Percentiles rank a stretch among this genome's conserved stretches.
phyloP scores from a whole-genome alignment of 2,329 filamentous ascomycete genomes.

The Capronia americana region DNA sequence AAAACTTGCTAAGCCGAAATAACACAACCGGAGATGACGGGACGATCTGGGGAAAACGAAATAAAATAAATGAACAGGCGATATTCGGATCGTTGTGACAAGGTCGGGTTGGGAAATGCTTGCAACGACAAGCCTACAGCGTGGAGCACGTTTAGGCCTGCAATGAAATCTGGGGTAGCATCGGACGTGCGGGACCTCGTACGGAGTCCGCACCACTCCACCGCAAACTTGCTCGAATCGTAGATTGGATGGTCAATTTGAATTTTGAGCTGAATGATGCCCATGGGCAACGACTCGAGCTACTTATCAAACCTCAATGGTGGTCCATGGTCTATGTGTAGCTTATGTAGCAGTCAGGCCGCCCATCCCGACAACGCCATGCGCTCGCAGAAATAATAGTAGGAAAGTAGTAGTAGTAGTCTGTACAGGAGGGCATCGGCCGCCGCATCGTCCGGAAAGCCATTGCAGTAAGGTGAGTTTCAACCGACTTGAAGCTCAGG shows the following conservation, averaged over 20 bases:
- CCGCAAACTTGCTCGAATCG: neutral
- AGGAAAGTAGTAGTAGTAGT: neutral
- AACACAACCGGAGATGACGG: neutral
- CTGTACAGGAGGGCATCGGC: neutral
- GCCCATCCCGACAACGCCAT: slow-evolving; percentile 6
- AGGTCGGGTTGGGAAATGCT: neutral
- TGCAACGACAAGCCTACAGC: neutral
- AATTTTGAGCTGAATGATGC: slow-evolving; percentile 1
- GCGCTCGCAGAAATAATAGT: neutral
- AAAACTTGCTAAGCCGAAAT: neutral
- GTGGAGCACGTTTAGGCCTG: neutral
- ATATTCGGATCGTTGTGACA: neutral
- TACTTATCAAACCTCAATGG: neutral
- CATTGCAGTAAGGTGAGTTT: neutral
- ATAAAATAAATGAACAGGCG: neutral
- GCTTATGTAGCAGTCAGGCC: slow-evolving; percentile 3
- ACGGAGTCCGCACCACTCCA: neutral
- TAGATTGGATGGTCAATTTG: neutral
- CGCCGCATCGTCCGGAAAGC: neutral
- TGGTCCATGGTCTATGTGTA: neutral
- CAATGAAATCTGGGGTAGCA: neutral
- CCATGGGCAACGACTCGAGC: neutral
- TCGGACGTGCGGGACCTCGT: neutral
- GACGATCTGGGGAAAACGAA: neutral
- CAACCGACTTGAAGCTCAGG: neutral